Evolutionary conservation across 1,284 basidiomycete genomes (phyloP).

Genomic region (Sporisorium iseilematis-ciliati): DNA sequence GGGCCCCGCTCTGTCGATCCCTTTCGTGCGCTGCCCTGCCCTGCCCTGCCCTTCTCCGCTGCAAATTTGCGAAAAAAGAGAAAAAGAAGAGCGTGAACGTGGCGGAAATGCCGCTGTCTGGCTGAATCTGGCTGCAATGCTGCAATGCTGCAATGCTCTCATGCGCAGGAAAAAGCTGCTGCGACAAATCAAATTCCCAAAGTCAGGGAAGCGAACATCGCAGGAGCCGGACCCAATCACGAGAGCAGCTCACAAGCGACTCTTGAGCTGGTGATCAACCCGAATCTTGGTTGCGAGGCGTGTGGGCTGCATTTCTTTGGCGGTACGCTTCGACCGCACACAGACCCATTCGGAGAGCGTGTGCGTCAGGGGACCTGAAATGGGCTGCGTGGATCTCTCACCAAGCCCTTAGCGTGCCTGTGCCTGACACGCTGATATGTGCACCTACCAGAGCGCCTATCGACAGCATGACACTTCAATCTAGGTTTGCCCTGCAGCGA

Average conservation of each 20-base stretch:
- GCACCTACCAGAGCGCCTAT: background rate
- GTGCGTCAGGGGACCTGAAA: background rate
- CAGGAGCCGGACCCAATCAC: background rate
- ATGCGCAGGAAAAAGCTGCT: background rate
- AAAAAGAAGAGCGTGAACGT: background rate
- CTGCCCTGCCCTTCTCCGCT: no score
- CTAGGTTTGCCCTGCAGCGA: background rate
- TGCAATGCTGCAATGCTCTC: background rate
- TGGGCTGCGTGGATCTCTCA: conserved; percentile 4
- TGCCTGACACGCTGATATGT: conserved; percentile 1
- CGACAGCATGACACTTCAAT: background rate
- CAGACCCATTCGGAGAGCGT: background rate
- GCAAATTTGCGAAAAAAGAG: no score
- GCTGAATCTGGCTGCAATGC: no score
- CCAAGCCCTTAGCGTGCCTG: conserved; percentile 5
- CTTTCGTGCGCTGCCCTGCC: no score
- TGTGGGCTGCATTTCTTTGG: conserved; percentile 4
- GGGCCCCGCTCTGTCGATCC: no score
- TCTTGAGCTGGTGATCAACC: background rate
- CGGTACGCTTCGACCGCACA: background rate
- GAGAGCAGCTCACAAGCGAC: no score
- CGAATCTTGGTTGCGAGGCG: background rate
- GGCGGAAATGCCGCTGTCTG: conserved; percentile 3
- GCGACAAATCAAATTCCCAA: no score
- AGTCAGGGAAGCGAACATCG: no score